A percentile compares a stretch with the other conserved stretches of the same genome.
These are phyloP conservation scores for Cyberlindnera saturnus DNA, from an alignment of 805 yeast species.

Conservation along the genomic window DNA sequence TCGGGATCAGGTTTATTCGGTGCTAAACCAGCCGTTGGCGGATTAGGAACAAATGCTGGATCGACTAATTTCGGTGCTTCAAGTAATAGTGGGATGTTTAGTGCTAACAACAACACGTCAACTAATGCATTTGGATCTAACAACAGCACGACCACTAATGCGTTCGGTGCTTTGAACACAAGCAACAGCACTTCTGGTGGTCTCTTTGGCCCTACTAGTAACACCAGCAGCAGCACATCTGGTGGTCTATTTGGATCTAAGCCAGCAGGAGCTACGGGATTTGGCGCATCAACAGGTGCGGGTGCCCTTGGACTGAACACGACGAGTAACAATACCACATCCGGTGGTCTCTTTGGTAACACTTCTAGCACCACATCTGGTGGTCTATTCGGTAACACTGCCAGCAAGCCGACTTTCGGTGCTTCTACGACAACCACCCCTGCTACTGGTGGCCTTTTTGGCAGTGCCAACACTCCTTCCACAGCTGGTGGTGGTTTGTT, in stretches of 20 bases:
- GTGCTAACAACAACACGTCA: constrained; percentile 11
- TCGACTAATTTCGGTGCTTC: constrained; percentile 15
- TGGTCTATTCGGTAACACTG: constrained; percentile 24
- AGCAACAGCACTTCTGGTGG: constrained; percentile 29
- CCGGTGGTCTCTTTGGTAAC: constrained; percentile 25
- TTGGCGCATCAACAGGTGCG: constrained; percentile 21
- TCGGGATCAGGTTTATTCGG: constrained; percentile 2
- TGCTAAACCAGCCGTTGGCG: constrained; percentile 13
- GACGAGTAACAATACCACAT: neutral
- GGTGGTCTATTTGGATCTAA: constrained; percentile 8
- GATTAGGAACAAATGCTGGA: constrained; percentile 18
- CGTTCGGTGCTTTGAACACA: neutral
- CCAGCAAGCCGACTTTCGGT: neutral
- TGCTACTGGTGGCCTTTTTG: constrained; percentile 29
- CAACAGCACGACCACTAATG: neutral
- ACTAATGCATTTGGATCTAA: constrained; percentile 18
- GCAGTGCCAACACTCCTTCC: constrained; percentile 8
- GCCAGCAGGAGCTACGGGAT: constrained; percentile 7
- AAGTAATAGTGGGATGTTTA: constrained; percentile 1
- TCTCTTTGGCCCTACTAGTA: constrained; percentile 34
- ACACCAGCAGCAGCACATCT: constrained; percentile 5
- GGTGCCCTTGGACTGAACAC: neutral
- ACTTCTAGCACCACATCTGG: constrained; percentile 20
- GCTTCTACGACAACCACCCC: constrained; percentile 30
- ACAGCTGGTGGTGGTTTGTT: constrained; percentile 5